Evolutionary conservation across 345 rosid genomes (phyloP).

Genomic region (Arabis alpina): DNA sequence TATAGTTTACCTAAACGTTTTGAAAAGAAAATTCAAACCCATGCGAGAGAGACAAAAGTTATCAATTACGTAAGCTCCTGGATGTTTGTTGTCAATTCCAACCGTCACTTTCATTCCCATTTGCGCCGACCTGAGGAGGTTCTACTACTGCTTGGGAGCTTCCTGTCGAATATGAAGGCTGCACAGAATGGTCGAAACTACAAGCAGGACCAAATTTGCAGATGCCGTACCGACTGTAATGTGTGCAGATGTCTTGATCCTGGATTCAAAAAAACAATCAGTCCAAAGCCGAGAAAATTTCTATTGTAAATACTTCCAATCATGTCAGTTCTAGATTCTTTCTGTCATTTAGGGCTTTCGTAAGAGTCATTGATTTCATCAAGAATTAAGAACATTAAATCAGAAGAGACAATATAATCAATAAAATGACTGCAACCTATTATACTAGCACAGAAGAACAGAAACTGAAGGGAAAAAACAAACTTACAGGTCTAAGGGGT

Average conservation of each 20-base stretch:
- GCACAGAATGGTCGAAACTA: conserved; percentile 45
- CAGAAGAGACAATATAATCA: neutral
- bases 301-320: neutral
- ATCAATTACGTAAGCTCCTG: conserved; percentile 13
- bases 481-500: conserved; percentile 95
- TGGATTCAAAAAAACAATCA: conserved; percentile 35
- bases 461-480: neutral
- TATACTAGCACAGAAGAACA: conserved; percentile 3
- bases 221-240: conserved; percentile 91
- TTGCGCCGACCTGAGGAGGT: conserved; percentile 26
- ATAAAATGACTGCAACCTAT: conserved; percentile 7
- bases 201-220: conserved; percentile 98
- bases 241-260: conserved; percentile 76
- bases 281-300: neutral
- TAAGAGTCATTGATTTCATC: neutral
- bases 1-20: conserved; percentile 24
- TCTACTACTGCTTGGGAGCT: conserved; percentile 26
- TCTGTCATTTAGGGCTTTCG: neutral
- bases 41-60: conserved; percentile 14
- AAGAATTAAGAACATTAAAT: neutral
- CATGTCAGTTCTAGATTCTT: conserved; percentile 3
- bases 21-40: conserved; percentile 27
- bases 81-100: conserved; percentile 34
- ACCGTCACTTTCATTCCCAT: conserved; percentile 39
- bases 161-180: conserved; percentile 37